phyloP scores from a whole-genome alignment of 2,329 filamentous ascomycete genomes.

The Clathrospora elynae region DNA sequence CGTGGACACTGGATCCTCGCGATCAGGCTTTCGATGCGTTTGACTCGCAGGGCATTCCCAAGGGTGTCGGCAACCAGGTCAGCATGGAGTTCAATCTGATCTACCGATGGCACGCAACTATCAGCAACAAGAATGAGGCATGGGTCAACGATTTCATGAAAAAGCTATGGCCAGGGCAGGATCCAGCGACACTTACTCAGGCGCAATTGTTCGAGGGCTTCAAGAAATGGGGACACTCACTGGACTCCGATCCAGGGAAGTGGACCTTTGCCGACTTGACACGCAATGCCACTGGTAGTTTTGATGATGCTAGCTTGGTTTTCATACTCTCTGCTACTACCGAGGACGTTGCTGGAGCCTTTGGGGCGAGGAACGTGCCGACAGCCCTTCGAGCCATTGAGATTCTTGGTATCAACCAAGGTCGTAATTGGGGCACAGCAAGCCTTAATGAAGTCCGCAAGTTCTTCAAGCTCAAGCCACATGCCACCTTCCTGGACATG shows the following conservation, averaged over 20 bases:
- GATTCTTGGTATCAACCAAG: slow-evolving; percentile 75
- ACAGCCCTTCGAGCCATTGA: slow-evolving; percentile 56
- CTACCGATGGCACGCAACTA: slow-evolving; percentile 82
- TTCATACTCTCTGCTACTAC: slow-evolving; percentile 68
- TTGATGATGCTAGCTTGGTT: slow-evolving; percentile 74
- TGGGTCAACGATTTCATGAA: slow-evolving; percentile 66
- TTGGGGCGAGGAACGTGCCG: slow-evolving; percentile 57
- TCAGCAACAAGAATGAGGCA: slow-evolving; percentile 70
- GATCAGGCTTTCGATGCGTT: slow-evolving; percentile 1
- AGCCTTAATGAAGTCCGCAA: slow-evolving; percentile 79
- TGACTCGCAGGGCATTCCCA: slow-evolving; percentile 64
- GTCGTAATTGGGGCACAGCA: slow-evolving; percentile 72
- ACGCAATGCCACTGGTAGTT: slow-evolving; percentile 66
- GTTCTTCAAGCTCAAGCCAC: slow-evolving; percentile 73
- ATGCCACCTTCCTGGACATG: slow-evolving; percentile 78
- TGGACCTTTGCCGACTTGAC: slow-evolving; percentile 68
- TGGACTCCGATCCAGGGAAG: slow-evolving; percentile 64
- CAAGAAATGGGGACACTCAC: not conserved
- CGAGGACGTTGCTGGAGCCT: slow-evolving; percentile 66
- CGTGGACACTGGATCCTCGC: slow-evolving; percentile 72
- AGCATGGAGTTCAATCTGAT: slow-evolving; percentile 84
- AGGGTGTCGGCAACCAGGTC: slow-evolving; percentile 76
- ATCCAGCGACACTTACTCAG: slow-evolving; percentile 1
- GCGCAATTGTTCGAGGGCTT: slow-evolving; percentile 55
- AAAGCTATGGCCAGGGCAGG: slow-evolving; percentile 1